Evolutionary conservation across 2,329 filamentous ascomycete species (phyloP).

Genomic region (Ampelomyces quisqualis): DNA sequence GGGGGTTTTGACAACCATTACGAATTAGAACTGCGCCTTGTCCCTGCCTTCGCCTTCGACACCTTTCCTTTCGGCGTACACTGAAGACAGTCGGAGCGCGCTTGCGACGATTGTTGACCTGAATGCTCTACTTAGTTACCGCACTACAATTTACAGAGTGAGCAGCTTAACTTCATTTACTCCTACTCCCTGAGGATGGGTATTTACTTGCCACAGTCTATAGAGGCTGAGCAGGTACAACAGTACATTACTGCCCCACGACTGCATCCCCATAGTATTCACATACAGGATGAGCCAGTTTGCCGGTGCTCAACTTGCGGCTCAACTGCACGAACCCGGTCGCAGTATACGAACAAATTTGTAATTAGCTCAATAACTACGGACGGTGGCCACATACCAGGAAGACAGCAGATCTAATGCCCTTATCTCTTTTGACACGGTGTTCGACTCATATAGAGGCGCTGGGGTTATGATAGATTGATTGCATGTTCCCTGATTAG

Average conservation of each 20-base stretch:
- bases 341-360: slow-evolving; percentile 7
- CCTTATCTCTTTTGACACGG: slow-evolving; percentile 5
- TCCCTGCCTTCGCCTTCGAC: too few relatives aligned
- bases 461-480: slow-evolving; percentile 32
- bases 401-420: slow-evolving; percentile 6
- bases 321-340: slow-evolving; percentile 22
- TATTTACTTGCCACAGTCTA: background rate
- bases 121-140: background rate
- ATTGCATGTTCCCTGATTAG: slow-evolving; percentile 28
- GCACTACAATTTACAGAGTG: background rate
- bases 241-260: background rate
- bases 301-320: slow-evolving; percentile 16
- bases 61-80: too few relatives aligned
- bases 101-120: background rate
- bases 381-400: slow-evolving; percentile 11
- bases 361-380: slow-evolving; percentile 13
- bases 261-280: background rate
- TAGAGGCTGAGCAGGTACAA: background rate
- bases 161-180: background rate
- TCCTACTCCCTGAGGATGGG: background rate
- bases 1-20: too few relatives aligned
- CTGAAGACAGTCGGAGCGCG: too few relatives aligned
- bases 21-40: too few relatives aligned
- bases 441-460: slow-evolving; percentile 15
- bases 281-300: background rate